These are phyloP conservation scores for Phycomyces nitens DNA, from an alignment of 192 early-diverging fungal species.

Conservation along the genomic window DNA sequence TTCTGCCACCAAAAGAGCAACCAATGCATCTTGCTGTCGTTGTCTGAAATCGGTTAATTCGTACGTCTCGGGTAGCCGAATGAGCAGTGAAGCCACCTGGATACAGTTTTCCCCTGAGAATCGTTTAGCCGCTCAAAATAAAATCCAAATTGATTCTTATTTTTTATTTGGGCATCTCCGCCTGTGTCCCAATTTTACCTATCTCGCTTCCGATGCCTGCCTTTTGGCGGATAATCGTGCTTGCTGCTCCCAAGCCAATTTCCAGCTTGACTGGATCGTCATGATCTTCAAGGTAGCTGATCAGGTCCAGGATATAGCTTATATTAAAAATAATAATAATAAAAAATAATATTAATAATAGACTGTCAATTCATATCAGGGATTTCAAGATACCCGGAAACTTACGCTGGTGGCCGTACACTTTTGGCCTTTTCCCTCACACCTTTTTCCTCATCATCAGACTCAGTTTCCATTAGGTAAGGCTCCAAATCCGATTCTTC, in stretches of 20 bases:
- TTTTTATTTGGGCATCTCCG: not conserved
- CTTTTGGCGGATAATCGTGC: constrained; percentile 24
- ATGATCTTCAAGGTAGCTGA: constrained; percentile 21
- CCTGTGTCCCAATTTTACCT: constrained; percentile 10
- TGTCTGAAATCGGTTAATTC: constrained; percentile 10
- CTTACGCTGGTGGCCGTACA: constrained; percentile 22
- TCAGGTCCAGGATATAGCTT: constrained; percentile 28
- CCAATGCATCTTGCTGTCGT: constrained; percentile 14
- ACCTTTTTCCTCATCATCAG: constrained; percentile 21
- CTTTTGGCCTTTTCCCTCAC: constrained; percentile 6
- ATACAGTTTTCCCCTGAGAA: constrained; percentile 6
- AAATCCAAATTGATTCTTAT: not conserved
- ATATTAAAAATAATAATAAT: not conserved
- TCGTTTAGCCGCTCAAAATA: no score
- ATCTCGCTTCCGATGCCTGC: constrained; percentile 18
- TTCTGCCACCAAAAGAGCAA: constrained; percentile 16
- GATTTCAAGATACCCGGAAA: no score
- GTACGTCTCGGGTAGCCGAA: constrained; percentile 18
- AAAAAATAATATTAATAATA: no score
- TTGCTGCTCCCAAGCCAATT: constrained; percentile 25
- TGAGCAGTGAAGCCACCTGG: constrained; percentile 2
- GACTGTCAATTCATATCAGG: no score
- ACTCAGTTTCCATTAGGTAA: constrained; percentile 23
- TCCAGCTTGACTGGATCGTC: constrained; percentile 36
- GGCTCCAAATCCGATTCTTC: constrained; percentile 11